Conservation (phyloP, 169 alveolate genomes). For the Plasmodium vinckei region DNA sequence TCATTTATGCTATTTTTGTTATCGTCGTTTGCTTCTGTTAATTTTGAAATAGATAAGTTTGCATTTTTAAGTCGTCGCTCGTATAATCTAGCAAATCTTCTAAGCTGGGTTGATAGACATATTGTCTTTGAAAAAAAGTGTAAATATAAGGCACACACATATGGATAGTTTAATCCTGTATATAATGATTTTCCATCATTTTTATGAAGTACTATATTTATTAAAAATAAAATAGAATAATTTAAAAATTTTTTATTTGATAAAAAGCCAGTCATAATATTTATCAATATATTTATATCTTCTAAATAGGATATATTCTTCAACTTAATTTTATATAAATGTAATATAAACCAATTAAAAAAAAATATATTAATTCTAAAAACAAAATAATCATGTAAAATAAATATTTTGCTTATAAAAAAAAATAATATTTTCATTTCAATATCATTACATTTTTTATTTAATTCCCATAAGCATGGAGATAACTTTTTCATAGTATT, state of each 20-base stretch:
- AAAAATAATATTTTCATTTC: conserved; percentile 22
- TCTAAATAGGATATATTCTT: conserved; percentile 34
- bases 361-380: conserved; percentile 36
- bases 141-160: conserved; percentile 32
- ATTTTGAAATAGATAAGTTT: not conserved
- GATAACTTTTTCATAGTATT: conserved; percentile 55
- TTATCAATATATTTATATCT: conserved; percentile 36
- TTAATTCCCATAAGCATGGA: conserved; percentile 27
- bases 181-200: conserved; percentile 22
- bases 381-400: conserved; percentile 43
- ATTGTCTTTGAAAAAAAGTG: conserved; percentile 33
- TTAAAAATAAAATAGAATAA: conserved; percentile 44
- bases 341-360: conserved; percentile 50
- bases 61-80: not conserved
- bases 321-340: conserved; percentile 49
- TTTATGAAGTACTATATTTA: conserved; percentile 43
- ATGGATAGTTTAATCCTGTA: conserved; percentile 16
- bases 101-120: not conserved
- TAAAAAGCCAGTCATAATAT: conserved; percentile 38
- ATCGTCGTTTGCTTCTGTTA: not conserved
- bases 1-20: not conserved
- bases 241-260: conserved; percentile 31
- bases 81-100: not conserved
- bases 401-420: conserved; percentile 27
- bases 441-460: conserved; percentile 45